Conservation (phyloP, 331 rosid species). For the Pyrus hybrid region DNA sequence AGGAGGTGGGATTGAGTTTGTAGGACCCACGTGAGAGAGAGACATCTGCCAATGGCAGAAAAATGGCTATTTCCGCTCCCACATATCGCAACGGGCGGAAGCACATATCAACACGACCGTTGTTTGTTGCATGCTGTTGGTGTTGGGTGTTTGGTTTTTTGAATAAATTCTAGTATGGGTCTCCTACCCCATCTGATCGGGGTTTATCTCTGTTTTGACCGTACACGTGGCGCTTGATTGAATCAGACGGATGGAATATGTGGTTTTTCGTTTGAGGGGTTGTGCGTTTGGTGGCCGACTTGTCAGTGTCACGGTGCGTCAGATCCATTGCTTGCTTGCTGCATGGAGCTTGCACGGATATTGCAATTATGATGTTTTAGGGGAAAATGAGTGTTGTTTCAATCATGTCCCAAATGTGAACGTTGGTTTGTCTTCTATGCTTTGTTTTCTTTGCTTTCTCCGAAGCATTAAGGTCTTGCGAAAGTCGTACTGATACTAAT, state of each 20-base stretch:
- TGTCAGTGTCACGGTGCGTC: background rate
- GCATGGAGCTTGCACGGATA: background rate
- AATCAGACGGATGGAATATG: background rate
- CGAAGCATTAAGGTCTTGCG: too few relatives aligned
- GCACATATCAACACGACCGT: conserved; percentile 22
- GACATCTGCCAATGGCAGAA: background rate
- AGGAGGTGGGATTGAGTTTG: too few relatives aligned
- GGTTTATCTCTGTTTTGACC: background rate
- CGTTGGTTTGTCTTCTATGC: background rate
- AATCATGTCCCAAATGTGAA: background rate
- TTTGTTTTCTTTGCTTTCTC: background rate
- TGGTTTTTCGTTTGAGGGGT: too few relatives aligned
- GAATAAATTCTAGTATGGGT: background rate
- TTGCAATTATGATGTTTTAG: background rate
- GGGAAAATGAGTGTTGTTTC: background rate
- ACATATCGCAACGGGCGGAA: background rate
- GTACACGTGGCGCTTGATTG: conserved; percentile 23
- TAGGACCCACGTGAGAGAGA: too few relatives aligned
- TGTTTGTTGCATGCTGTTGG: background rate
- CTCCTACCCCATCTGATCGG: too few relatives aligned
- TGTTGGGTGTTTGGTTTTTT: background rate
- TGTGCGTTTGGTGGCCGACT: conserved; percentile 25
- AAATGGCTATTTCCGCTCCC: background rate
- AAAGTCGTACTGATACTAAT: background rate
- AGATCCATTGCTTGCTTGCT: background rate